phyloP scores from a whole-genome alignment of 345 rosid species.

The Rhodomyrtus tomentosa region DNA sequence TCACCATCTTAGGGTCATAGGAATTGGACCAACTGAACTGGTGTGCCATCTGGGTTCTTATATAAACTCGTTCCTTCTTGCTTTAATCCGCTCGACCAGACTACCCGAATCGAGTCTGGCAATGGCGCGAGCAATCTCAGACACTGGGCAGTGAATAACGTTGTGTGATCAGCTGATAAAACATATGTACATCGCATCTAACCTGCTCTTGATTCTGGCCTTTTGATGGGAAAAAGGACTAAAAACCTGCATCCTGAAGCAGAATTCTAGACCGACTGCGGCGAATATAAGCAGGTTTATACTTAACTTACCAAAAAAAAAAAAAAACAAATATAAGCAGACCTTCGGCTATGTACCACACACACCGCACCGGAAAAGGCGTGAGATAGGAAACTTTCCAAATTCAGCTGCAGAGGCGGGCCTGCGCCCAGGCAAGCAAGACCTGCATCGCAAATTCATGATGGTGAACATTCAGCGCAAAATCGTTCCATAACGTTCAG shows the following conservation, averaged over 20 bases:
- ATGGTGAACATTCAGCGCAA: neutral
- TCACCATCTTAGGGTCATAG: neutral
- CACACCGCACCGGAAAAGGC: slow-evolving; percentile 27
- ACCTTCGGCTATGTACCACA: slow-evolving; percentile 36
- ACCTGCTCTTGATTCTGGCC: slow-evolving; percentile 1
- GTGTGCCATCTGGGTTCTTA: neutral
- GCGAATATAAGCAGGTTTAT: too few species aligned
- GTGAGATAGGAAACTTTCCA: slow-evolving; percentile 35
- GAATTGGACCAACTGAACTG: neutral
- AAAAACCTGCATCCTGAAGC: slow-evolving; percentile 36
- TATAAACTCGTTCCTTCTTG: neutral
- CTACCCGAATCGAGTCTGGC: neutral
- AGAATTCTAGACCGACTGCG: slow-evolving; percentile 45
- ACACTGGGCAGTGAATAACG: neutral
- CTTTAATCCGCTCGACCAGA: neutral
- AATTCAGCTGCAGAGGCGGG: slow-evolving; percentile 43
- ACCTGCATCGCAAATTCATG: slow-evolving; percentile 21
- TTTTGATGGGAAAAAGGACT: slow-evolving; percentile 40
- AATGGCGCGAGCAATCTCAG: neutral
- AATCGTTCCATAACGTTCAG: neutral
- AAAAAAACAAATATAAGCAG: slow-evolving; percentile 34
- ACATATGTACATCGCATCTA: neutral
- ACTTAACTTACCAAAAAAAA: too few species aligned
- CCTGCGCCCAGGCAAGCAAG: slow-evolving; percentile 53
- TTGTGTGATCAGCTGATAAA: neutral